A percentile compares a stretch with the other conserved stretches of the same genome.
Evolutionary conservation across 345 rosid genomes (phyloP).

Genomic region (Eucalyptus pauciflora): DNA sequence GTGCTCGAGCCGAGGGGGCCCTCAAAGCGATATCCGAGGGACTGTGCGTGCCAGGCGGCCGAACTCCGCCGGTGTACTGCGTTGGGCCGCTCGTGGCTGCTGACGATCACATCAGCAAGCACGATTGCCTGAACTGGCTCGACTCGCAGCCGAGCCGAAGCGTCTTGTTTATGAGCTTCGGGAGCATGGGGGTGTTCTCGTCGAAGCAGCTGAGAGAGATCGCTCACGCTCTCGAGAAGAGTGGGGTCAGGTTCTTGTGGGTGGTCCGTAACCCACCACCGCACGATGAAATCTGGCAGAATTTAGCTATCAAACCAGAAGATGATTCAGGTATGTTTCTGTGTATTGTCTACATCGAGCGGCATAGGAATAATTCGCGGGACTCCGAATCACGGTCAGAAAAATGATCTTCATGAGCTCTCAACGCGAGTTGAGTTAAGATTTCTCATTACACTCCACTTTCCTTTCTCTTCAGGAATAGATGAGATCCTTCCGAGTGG

Average conservation of each 20-base stretch:
- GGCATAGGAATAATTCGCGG: background rate
- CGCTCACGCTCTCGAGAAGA: slow-evolving; percentile 22
- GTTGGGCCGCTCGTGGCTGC: slow-evolving; percentile 10
- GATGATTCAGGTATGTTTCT: background rate
- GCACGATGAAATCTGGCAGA: background rate
- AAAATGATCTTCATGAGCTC: no score
- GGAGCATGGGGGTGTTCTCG: slow-evolving; percentile 13
- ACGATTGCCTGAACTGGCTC: slow-evolving; percentile 10
- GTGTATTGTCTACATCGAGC: background rate
- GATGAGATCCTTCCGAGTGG: slow-evolving; percentile 4
- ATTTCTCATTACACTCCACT: no score
- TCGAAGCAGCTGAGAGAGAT: slow-evolving; percentile 13
- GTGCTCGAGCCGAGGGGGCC: background rate
- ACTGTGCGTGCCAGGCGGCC: background rate
- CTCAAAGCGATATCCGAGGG: slow-evolving; percentile 8
- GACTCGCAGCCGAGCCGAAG: slow-evolving; percentile 11
- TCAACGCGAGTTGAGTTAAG: no score
- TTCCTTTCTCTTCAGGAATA: background rate
- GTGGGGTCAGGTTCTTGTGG: slow-evolving; percentile 23
- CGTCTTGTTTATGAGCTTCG: slow-evolving; percentile 19
- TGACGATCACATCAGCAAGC: background rate
- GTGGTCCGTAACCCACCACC: slow-evolving; percentile 13
- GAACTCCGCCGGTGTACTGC: slow-evolving; percentile 14
- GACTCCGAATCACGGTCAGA: no score
- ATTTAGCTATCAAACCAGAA: background rate